Evolutionary conservation across 495 filamentous ascomycete species (phyloP), one percentile per base, ranked within the genome.

Genomic region (Xylaria acuta): DNA sequence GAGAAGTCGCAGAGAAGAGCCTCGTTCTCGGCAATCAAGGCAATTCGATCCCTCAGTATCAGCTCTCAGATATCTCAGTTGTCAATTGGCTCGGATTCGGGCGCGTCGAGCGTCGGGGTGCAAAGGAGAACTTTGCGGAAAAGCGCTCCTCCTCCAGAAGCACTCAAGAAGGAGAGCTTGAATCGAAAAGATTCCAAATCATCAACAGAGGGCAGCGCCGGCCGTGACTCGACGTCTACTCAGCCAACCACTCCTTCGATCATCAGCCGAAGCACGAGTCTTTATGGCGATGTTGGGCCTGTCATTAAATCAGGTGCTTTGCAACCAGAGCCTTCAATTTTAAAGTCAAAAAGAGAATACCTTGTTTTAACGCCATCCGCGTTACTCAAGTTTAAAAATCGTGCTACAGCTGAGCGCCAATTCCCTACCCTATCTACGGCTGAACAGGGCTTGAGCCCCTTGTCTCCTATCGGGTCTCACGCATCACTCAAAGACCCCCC

Each of bases 281-380:
- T 76, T 27, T 71, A 41, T 34, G 73, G 73, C 16, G 77, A 78
- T 53, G n/a, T 43, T 49, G 59, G 60, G 14, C 16, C 64, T 8
- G 59, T 76, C 11, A 70, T 76, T 47, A 78, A 78, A 45, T 78
- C 73, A 1, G 93, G 93, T 3, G 90, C 94, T 73, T 87, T 97
- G 32, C 93, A 97, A 80, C 91, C 91, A 1, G 93, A 92, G 43
- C 89, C 90, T 36, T 89, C 92, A 54, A 87, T 97, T 81, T 90
- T 97, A 79, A 88, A 93, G 79, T 92, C 93, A 79, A 95, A 93
- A 82, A 92, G 89, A 76, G 94, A 97, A 72, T 98, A 94, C 74
- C 83, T 98, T 40, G 96, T 97, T n/a, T 86, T 98, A 45, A 98
- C 95, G 12, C 90, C 95, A 59, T 89, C 89, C 32, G 91, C 97